Base-by-base conservation (phyloP, 805 yeast genomes). In the Candida michaelii region DNA sequence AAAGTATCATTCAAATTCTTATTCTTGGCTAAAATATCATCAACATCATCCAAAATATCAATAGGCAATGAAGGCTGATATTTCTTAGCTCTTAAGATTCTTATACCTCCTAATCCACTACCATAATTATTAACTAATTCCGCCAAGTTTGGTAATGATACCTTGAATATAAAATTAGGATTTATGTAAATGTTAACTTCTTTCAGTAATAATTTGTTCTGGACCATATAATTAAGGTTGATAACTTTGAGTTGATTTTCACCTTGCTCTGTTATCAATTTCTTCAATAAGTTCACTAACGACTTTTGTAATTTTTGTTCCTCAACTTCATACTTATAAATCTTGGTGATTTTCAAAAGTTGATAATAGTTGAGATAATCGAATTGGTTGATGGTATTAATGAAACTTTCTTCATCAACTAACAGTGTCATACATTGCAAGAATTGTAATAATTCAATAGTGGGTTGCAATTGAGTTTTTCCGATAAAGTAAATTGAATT, bases 371-470 rank as follows among this genome's bases (percentile, higher is more conserved):
- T 83, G 44, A 93, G 67, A 11, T 66, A 59, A 14, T 76, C 79
- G 49, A 83, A 73, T 43, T 78, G 73, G 13, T 65, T 64, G 24
- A 79, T 57, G 6, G 86, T 77, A 10, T 73, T 69, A 6, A 75
- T 72, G 39, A 86, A 70, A 29, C 81, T 67, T 42, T 83, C 89
- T 43, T 81, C 85, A 45, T 79, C 81, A 13, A 74, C 74, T 34
- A 90, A 65, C 11, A 85, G 79, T 0, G 95, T 79, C 60, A 89
- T 79, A 32, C 91, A 85, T 60, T 90, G 98, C 39, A 90, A 65
- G 91, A 96, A 91, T 60, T 91, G 97, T 42, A 91, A 66, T 21
- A 91, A 62, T 60, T 91, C 90, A 40, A 84, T 77, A 0, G 85
- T 71, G 0, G 96, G 89, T 45, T 76, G 77, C 39, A 90, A 68